Conservation (phyloP, 2,329 filamentous ascomycete species). For the Fulvia fulva region DNA sequence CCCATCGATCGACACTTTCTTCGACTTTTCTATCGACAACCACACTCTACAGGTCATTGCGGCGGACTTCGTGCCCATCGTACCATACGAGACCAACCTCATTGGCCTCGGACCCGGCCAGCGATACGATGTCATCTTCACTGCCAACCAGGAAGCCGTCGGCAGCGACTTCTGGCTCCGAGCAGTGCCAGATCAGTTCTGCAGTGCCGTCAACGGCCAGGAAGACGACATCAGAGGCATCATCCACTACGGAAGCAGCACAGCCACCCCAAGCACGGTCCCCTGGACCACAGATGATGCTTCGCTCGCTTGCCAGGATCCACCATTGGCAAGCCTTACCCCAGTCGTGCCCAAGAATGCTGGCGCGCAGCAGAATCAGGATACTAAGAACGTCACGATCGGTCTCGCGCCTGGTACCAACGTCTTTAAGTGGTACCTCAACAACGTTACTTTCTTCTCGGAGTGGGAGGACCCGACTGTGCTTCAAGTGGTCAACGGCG, state of each 20-base stretch:
- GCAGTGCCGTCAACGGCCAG: slow-evolving; percentile 33
- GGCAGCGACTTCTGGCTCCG: slow-evolving; percentile 31
- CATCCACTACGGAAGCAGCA: slow-evolving; percentile 34
- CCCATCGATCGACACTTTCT: slow-evolving; percentile 39
- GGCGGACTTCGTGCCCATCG: slow-evolving; percentile 33
- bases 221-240: slow-evolving; percentile 29
- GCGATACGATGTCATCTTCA: slow-evolving; percentile 37
- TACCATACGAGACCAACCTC: slow-evolving; percentile 22
- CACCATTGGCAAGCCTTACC: not conserved
- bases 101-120: slow-evolving; percentile 33
- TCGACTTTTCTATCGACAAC: slow-evolving; percentile 35
- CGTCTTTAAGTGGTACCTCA: slow-evolving; percentile 36
- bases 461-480: slow-evolving; percentile 39
- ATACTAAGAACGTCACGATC: not conserved
- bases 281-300: slow-evolving; percentile 25
- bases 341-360: not conserved
- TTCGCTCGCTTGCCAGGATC: not conserved
- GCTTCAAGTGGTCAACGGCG: slow-evolving; percentile 31
- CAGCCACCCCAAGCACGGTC: slow-evolving; percentile 30
- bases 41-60: slow-evolving; percentile 30
- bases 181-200: slow-evolving; percentile 39
- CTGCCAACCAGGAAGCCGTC: slow-evolving; percentile 29
- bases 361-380: not conserved
- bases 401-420: not conserved
- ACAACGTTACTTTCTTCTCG: slow-evolving; percentile 37